Conservation (phyloP, 2,329 filamentous ascomycete genomes). For the Cryphonectria radicalis region DNA sequence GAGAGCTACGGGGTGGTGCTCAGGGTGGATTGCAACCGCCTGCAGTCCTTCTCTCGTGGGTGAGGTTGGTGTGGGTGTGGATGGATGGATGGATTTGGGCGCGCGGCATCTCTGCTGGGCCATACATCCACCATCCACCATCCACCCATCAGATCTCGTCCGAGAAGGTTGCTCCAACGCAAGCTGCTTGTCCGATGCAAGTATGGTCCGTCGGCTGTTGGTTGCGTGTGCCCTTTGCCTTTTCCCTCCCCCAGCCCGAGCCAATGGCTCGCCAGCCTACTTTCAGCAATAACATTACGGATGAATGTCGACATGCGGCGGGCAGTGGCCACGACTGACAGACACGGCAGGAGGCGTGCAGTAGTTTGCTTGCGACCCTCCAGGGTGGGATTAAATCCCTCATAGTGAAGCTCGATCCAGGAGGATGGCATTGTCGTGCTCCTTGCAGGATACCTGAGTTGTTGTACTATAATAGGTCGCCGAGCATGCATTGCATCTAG, state of each 20-base stretch:
- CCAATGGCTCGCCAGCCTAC: conserved; percentile 1
- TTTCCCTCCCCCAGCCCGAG: background rate
- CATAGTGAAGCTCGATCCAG: conserved; percentile 14
- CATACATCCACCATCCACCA: no score
- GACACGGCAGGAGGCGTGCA: conserved; percentile 12
- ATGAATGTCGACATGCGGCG: conserved; percentile 3
- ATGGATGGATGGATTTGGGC: background rate
- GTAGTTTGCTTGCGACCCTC: conserved; percentile 2
- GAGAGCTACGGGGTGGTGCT: background rate
- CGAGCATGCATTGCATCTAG: background rate
- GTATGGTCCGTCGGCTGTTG: background rate
- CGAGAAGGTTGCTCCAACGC: background rate
- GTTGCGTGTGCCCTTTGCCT: background rate
- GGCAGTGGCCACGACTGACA: conserved; percentile 1
- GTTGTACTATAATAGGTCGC: background rate
- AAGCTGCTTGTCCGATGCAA: background rate
- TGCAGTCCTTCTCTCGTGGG: conserved; percentile 1
- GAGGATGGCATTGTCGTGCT: background rate
- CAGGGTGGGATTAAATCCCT: conserved; percentile 12
- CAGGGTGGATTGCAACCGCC: conserved; percentile 5
- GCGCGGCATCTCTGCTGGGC: background rate
- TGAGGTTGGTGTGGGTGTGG: conserved; percentile 1
- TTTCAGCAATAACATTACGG: background rate
- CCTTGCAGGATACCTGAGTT: background rate
- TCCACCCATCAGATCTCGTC: conserved; percentile 6